These are phyloP conservation scores for Malus hybrid DNA, from an alignment of 331 rosid genomes.

Conservation along the genomic window DNA sequence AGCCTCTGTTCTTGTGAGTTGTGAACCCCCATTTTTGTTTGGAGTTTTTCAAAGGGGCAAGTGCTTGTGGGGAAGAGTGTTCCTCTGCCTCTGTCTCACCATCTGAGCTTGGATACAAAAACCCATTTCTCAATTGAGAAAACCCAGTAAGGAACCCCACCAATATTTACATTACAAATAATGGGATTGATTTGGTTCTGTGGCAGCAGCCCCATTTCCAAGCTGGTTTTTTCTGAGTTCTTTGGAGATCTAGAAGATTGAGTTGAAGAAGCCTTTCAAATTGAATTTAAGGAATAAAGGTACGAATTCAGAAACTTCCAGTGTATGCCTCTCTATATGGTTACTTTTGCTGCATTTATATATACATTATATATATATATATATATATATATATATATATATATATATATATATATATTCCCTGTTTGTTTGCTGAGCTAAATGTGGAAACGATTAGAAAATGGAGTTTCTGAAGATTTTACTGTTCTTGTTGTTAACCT, in stretches of 20 bases:
- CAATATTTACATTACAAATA: not conserved
- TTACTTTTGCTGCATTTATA: not conserved
- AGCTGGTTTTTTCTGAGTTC: slow-evolving; percentile 18
- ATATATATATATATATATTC: not conserved
- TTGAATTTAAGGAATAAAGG: slow-evolving; percentile 20
- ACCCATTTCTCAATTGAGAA: slow-evolving; percentile 23
- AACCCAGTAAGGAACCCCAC: slow-evolving; percentile 24
- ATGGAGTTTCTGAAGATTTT: not conserved
- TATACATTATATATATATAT: too few species aligned
- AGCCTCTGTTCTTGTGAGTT: slow-evolving; percentile 14
- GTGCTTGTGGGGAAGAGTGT: slow-evolving; percentile 1
- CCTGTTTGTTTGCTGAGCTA: slow-evolving; percentile 14
- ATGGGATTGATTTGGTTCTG: slow-evolving; percentile 29
- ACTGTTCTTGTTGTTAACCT: slow-evolving; percentile 1
- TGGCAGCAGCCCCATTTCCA: slow-evolving; percentile 16
- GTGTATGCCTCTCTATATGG: not conserved
- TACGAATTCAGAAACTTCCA: slow-evolving; percentile 15
- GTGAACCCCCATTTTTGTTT: not conserved
- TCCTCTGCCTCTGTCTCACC: slow-evolving; percentile 1
- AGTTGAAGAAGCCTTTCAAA: slow-evolving; percentile 19
- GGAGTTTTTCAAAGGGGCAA: not conserved
- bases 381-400: too few species aligned
- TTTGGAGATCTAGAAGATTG: slow-evolving; percentile 39
- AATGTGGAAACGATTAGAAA: not conserved
- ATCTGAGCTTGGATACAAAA: slow-evolving; percentile 15